phyloP scores from a whole-genome alignment of 768 basidiomycete species.

The Termitomyces sp. region DNA sequence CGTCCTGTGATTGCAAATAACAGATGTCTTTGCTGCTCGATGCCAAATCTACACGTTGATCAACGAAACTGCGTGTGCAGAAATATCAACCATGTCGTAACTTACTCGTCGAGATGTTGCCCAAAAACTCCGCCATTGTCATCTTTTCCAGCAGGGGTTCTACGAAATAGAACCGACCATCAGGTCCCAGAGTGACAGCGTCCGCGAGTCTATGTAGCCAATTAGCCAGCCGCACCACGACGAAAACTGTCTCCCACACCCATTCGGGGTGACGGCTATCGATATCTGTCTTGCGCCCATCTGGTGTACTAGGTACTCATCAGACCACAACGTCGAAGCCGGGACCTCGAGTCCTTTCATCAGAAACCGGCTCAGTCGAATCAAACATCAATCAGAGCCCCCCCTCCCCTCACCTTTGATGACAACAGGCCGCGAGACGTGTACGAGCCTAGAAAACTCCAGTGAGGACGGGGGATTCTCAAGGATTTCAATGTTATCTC shows the following conservation, averaged over 20 bases:
- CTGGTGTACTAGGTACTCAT: conserved; percentile 49
- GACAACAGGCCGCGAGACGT: conserved; percentile 66
- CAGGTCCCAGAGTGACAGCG: conserved; percentile 50
- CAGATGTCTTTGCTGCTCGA: conserved; percentile 29
- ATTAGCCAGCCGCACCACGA: not conserved
- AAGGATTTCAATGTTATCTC: conserved; percentile 41
- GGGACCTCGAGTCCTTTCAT: conserved; percentile 41
- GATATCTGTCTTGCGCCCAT: conserved; percentile 56
- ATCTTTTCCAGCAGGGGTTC: conserved; percentile 70
- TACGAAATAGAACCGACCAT: conserved; percentile 60
- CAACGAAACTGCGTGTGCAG: not conserved
- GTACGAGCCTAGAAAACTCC: conserved; percentile 63
- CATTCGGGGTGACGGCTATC: conserved; percentile 80
- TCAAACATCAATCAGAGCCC: not conserved
- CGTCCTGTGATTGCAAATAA: conserved; percentile 91
- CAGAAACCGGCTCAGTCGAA: not conserved
- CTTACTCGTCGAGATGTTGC: conserved; percentile 26
- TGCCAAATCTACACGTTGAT: conserved; percentile 1
- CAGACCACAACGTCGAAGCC: conserved; percentile 55
- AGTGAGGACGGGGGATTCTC: conserved; percentile 55
- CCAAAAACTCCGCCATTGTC: conserved; percentile 54
- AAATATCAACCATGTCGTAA: not conserved
- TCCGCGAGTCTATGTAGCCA: conserved; percentile 59
- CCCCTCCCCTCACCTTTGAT: conserved; percentile 47
- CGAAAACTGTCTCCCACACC: conserved; percentile 37